Percentiles rank a stretch among this genome's conserved stretches.
phyloP scores from a whole-genome alignment of 2,329 filamentous ascomycete species.

The Tolypocladium paradoxum region DNA sequence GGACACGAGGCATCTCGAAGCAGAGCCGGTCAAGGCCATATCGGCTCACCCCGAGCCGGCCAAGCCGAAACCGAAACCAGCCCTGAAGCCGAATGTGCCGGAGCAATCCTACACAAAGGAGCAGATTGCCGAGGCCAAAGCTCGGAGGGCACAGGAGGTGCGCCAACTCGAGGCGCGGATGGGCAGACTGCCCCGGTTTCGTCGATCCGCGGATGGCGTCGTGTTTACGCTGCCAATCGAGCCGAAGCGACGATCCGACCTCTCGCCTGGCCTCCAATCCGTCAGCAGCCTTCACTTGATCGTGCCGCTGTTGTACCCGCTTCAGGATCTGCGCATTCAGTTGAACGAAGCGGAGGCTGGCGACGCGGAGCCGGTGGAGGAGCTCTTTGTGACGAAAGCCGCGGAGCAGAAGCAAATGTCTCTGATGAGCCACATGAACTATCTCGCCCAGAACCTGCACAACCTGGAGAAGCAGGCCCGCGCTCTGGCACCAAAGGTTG shows the following conservation, averaged over 20 bases:
- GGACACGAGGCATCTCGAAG: constrained; percentile 40
- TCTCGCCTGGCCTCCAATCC: constrained; percentile 49
- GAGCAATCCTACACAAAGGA: constrained; percentile 43
- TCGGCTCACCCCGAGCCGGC: constrained; percentile 2
- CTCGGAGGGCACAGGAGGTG: constrained; percentile 52
- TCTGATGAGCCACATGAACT: constrained; percentile 66
- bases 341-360: constrained; percentile 51
- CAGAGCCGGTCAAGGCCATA: constrained; percentile 4
- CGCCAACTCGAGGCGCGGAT: constrained; percentile 68
- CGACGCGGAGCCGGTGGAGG: constrained; percentile 53
- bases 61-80: constrained; percentile 5
- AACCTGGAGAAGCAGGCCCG: constrained; percentile 47
- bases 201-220: constrained; percentile 58
- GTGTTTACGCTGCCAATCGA: constrained; percentile 62
- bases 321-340: constrained; percentile 55
- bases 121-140: constrained; percentile 51
- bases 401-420: constrained; percentile 47
- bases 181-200: constrained; percentile 54
- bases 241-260: constrained; percentile 46
- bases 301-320: constrained; percentile 61
- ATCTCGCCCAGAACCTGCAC: constrained; percentile 61
- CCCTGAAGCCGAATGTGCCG: constrained; percentile 23
- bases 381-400: constrained; percentile 51
- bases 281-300: constrained; percentile 57
- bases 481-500: constrained; percentile 7